A percentile compares a stretch with the other conserved stretches of the same genome.
These are phyloP conservation scores for Byssothecium circinans DNA, from an alignment of 2,329 filamentous ascomycete species.

Conservation along the genomic window DNA sequence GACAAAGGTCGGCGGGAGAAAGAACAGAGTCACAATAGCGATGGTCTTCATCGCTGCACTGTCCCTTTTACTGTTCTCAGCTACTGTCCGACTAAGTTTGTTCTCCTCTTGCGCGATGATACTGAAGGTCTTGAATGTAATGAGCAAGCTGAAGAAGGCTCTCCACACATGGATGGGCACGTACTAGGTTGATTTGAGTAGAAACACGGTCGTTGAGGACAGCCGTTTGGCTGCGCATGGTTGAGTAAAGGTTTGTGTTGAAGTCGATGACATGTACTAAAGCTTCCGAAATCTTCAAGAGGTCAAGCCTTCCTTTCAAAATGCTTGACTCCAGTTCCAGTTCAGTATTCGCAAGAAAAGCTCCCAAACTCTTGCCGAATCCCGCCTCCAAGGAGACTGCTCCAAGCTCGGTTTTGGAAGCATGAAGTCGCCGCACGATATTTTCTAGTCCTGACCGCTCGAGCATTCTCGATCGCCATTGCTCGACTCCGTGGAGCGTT, in stretches of 20 bases:
- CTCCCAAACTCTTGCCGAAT: conserved; percentile 9
- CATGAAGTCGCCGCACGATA: conserved; percentile 6
- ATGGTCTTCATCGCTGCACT: conserved; percentile 45
- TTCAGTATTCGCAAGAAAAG: conserved; percentile 7
- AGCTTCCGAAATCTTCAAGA: not conserved
- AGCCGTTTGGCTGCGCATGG: conserved; percentile 3
- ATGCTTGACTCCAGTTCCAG: conserved; percentile 3
- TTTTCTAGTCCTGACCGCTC: conserved; percentile 8
- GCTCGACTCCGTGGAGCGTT: not conserved
- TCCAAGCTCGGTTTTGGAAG: conserved; percentile 11
- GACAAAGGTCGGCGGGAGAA: conserved; percentile 48
- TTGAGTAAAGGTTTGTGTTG: conserved; percentile 8
- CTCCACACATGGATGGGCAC: not conserved
- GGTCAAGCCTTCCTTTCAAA: not conserved
- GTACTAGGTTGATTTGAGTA: conserved; percentile 15
- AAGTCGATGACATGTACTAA: conserved; percentile 9
- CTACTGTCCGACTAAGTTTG: conserved; percentile 10
- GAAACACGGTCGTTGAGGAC: conserved; percentile 11
- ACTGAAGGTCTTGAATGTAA: conserved; percentile 7
- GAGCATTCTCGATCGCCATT: not conserved
- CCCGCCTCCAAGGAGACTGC: conserved; percentile 2
- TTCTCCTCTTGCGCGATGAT: conserved; percentile 20
- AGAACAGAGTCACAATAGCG: conserved; percentile 45
- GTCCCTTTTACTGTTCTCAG: conserved; percentile 27
- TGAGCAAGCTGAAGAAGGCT: not conserved